Base-by-base conservation (phyloP, 148 eudicot genomes). In the Simmondsia chinensis region DNA sequence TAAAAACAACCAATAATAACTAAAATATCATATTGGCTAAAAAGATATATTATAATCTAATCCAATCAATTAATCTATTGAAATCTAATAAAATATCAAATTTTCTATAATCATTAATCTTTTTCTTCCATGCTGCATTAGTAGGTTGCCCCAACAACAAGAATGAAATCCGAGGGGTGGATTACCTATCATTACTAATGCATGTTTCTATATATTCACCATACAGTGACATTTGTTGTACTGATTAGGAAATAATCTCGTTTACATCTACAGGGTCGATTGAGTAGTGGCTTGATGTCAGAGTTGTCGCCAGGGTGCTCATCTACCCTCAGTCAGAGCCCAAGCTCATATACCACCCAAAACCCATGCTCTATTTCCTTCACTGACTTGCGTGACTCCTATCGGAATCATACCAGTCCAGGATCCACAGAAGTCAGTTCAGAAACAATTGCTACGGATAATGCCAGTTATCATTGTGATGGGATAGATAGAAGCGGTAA, bases 401-500 rank as follows among this genome's bases (percentile, higher is more conserved):
- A 59, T 60, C 78, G 60, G 36, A 82, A 39, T 50, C 47, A 54
- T 13, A 55, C 73, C 10, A 73, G 83, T 64, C 89, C 95, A 19
- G 73, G 56, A 9, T 89, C 82, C 13, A 43, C 64, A 45, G 95
- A 91, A 69, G 91, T 79, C 44, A 70, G 68, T 68, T 86, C 88
- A 45, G 66, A 65, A 42, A 60, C 56, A 45, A 63, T 51, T 46
- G 23, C 55, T 28, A 55, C 44, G 39, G 60, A 50, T 48, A 60
- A 72, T 59, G 64, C 50, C 46, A 24, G 60, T 31, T 55, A 52
- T 58, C 36, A 20, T 22, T 41, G 39, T 32, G 63, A 60, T 51
- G 33, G 37, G 31, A 16, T 52, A 22, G 75, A 52, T 63, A 59
- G 39, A 59, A 60, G 33, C 21, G 68, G 39, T 25, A 70, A 66